Conservation (phyloP, 805 yeast genomes). For the Metschnikowia gelsemii region DNA sequence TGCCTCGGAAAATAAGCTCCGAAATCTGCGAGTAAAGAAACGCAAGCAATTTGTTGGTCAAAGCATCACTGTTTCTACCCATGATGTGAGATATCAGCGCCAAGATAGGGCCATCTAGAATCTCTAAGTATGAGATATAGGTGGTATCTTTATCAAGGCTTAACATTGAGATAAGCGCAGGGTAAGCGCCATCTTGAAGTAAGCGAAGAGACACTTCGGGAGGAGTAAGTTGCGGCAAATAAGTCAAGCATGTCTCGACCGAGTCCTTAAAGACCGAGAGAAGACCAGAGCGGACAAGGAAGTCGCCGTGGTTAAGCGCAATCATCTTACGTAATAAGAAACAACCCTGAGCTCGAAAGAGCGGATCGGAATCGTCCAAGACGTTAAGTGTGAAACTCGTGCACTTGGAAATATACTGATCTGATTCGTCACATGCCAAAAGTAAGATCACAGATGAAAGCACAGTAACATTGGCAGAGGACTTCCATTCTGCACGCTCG, state of each 20-base stretch:
- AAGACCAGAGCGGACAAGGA: slow-evolving; percentile 28
- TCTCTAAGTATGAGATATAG: slow-evolving; percentile 22
- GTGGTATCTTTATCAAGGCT: slow-evolving; percentile 4
- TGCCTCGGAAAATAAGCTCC: slow-evolving; percentile 4
- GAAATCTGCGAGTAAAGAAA: slow-evolving; percentile 22
- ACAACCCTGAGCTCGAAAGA: slow-evolving; percentile 29
- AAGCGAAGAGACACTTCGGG: slow-evolving; percentile 22
- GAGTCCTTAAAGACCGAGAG: slow-evolving; percentile 27
- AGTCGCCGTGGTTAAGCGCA: slow-evolving; percentile 5
- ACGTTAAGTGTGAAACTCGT: slow-evolving; percentile 36
- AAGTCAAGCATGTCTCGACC: slow-evolving; percentile 25
- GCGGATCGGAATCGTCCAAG: slow-evolving; percentile 34
- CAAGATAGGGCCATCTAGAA: slow-evolving; percentile 26
- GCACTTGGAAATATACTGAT: slow-evolving; percentile 17
- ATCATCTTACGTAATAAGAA: slow-evolving; percentile 21
- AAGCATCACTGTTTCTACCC: slow-evolving; percentile 16
- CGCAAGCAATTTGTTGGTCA: slow-evolving; percentile 14
- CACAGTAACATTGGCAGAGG: slow-evolving; percentile 22
- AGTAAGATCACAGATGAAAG: slow-evolving; percentile 30
- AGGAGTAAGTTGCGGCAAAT: slow-evolving; percentile 30
- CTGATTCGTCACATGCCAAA: slow-evolving; percentile 11
- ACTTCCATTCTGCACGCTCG: slow-evolving; percentile 29
- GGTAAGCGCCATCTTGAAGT: slow-evolving; percentile 25
- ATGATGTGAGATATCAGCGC: slow-evolving; percentile 27
- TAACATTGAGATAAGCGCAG: slow-evolving; percentile 18